Conservation (phyloP, 176 grass and related monocot genomes). For the Aegilops bicornis region DNA sequence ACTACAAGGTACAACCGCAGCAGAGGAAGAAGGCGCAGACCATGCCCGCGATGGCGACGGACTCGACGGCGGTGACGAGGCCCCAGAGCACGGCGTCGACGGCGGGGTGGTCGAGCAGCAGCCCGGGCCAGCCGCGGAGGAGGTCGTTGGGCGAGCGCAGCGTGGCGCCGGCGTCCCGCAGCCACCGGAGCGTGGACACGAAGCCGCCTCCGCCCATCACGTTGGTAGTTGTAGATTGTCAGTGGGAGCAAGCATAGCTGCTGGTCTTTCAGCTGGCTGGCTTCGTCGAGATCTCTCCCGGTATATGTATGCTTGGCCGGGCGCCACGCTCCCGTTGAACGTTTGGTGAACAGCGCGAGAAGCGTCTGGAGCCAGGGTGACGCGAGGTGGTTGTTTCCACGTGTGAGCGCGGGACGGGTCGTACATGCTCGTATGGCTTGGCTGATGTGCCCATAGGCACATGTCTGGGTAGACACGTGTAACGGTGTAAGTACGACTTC, state of each 20-base stretch:
- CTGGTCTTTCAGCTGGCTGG: background rate
- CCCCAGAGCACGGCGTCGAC: background rate
- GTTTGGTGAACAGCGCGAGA: background rate
- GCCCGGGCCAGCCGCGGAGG: background rate
- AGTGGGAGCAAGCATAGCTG: background rate
- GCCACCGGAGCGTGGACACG: background rate
- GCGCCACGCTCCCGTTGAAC: background rate
- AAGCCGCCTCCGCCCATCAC: background rate
- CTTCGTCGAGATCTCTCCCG: background rate
- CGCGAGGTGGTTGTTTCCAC: too few species aligned
- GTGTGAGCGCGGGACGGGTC: too few species aligned
- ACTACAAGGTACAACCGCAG: background rate
- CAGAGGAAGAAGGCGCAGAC: slow-evolving; percentile 6
- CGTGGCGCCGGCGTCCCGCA: background rate
- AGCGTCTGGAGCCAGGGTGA: too few species aligned
- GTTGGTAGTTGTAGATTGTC: background rate
- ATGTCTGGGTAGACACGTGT: too few species aligned
- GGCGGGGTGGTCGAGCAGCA: slow-evolving; percentile 2
- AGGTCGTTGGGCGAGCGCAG: background rate
- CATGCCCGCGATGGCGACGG: background rate
- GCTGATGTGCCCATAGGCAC: too few species aligned
- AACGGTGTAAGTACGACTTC: too few species aligned
- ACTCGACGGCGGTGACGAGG: background rate
- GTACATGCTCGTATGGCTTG: too few species aligned
- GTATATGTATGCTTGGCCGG: background rate